Percentiles rank a stretch among this genome's conserved stretches.
Evolutionary conservation across 371 early-diverging fungal species (phyloP).

Genomic region (Haplosporangium sp.): DNA sequence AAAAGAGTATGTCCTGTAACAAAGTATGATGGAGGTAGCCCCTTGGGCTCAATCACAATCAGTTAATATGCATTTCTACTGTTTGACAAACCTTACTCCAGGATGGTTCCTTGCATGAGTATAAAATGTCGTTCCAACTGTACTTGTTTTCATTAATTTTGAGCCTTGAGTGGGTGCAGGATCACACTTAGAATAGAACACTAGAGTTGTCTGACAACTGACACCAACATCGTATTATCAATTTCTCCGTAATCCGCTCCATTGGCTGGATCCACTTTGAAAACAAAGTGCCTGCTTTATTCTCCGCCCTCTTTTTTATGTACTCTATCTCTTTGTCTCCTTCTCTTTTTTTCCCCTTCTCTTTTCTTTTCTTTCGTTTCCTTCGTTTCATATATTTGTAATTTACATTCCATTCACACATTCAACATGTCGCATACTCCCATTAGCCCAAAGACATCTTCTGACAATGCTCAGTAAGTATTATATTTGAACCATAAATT

Average conservation of each 20-base stretch:
- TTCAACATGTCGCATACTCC: constrained; percentile 21
- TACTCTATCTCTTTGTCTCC: not conserved
- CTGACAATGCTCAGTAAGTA: constrained; percentile 7
- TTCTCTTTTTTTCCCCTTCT: not conserved
- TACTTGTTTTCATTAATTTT: no score
- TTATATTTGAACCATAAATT: no score
- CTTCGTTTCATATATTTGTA: not conserved
- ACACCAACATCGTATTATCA: not conserved
- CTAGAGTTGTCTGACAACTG: no score
- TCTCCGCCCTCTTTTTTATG: not conserved
- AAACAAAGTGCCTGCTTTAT: not conserved
- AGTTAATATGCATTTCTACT: no score
- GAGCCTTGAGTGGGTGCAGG: no score
- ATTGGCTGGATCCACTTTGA: not conserved
- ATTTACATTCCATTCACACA: not conserved
- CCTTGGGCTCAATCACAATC: no score
- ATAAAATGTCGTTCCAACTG: no score
- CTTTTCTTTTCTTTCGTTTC: not conserved
- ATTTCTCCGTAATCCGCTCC: constrained; percentile 1
- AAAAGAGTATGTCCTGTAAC: not conserved
- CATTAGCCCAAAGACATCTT: constrained; percentile 16
- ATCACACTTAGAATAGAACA: no score
- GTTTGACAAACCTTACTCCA: no score
- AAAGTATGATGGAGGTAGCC: no score
- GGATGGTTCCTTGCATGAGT: no score